Conservation (phyloP, 2,329 filamentous ascomycete species). For the Apiospora koreana region DNA sequence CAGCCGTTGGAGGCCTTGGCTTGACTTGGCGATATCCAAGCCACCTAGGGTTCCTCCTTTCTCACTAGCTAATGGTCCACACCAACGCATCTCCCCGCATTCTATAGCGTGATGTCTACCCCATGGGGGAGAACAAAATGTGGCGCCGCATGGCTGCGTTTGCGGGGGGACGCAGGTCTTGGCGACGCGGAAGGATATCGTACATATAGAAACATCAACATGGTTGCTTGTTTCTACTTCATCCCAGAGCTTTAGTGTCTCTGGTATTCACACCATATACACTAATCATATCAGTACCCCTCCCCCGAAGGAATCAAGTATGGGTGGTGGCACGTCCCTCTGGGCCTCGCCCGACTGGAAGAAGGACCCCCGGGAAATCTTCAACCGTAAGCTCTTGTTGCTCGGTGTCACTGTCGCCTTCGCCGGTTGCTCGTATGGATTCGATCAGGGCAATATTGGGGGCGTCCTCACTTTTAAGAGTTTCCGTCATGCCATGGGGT, state of each 20-base stretch:
- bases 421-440: constrained; percentile 40
- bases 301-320: constrained; percentile 19
- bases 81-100: neutral
- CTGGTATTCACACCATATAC: neutral
- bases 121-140: neutral
- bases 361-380: constrained; percentile 37
- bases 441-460: constrained; percentile 38
- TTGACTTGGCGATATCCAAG: neutral
- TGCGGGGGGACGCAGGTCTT: neutral
- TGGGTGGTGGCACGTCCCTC: constrained; percentile 39
- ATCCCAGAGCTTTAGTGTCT: neutral
- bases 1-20: neutral
- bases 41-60: neutral
- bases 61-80: neutral
- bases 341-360: constrained; percentile 38
- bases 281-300: too few species aligned
- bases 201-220: neutral
- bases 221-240: neutral
- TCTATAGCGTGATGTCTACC: neutral
- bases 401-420: constrained; percentile 34
- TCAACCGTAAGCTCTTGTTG: constrained; percentile 35
- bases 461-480: constrained; percentile 36
- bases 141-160: neutral
- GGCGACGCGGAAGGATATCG: neutral
- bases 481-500: constrained; percentile 36